Evolutionary conservation across 2,329 filamentous ascomycete genomes (phyloP), one percentile per base, ranked within the genome.

Genomic region (Pseudocercospora vitis): DNA sequence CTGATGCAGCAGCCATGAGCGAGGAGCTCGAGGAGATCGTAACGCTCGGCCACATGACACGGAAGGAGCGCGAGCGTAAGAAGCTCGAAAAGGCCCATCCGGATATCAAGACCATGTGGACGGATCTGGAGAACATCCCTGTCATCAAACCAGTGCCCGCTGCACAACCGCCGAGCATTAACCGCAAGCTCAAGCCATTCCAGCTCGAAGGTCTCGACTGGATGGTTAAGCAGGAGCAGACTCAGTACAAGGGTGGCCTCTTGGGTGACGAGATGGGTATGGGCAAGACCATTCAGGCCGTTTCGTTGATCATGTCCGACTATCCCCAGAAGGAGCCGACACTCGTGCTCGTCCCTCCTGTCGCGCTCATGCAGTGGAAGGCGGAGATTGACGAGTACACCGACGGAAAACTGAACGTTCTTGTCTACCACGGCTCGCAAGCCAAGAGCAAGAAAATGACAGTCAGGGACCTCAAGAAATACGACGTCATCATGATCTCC

Each of bases 261-360:
- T 81, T 99, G 1, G 94, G 94, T 55, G 94, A 99, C 64, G 94
- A 99, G 73, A 99, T 99, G 94, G 94, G 94, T 5, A 88, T 99
- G 74, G 94, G 94, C 46, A 99, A 99, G 76, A 99, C 94, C 0
- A 97, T 99, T 47, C 94, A 99, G 72, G 92, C 94, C 2, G 94
- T 99, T 14, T 96, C 92, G 2, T 81, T 99, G 39, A 91, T 99
- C 71, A 97, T 97, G 94, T 96, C 92, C 0, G 91, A 97, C 69
- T 96, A 89, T 65, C 92, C 91, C 3, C 88, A 85, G 18, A 87
- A 87, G 62, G 76, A 86, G 50, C 92, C 94, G 1, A 88, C 90
- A 0, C 39, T 58, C 35, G 53, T 62, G 9, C 55, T 61, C 11
- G 58, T 55, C 33, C 58, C 55, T 7, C 55, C 53, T 5, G 57